Conservation (phyloP, 2,329 filamentous ascomycete genomes). For the Calonectria pseudoreteaudii region DNA sequence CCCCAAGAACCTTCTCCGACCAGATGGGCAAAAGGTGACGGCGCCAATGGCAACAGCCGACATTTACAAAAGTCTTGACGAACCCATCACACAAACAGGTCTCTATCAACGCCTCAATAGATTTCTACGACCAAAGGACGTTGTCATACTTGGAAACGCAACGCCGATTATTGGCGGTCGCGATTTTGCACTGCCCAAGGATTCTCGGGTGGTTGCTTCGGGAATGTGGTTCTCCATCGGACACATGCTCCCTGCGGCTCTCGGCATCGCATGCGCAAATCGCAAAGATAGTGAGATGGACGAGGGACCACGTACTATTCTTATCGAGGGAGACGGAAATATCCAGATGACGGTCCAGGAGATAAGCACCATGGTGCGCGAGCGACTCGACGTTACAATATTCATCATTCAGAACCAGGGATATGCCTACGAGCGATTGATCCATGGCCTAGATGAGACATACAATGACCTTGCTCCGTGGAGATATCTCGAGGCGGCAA, state of each 20-base stretch:
- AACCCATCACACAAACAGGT: neutral
- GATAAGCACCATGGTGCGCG: neutral
- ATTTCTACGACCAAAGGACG: neutral
- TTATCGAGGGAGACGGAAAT: neutral
- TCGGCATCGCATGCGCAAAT: neutral
- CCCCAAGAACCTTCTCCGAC: neutral
- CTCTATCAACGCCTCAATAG: neutral
- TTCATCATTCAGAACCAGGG: neutral
- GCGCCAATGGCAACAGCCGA: no score
- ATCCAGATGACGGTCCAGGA: neutral
- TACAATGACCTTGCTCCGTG: neutral
- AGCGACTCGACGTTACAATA: neutral
- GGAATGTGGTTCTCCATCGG: constrained; percentile 1
- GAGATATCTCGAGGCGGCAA: neutral
- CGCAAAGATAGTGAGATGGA: neutral
- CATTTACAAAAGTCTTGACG: neutral
- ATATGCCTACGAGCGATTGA: neutral
- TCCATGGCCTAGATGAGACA: neutral
- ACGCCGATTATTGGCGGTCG: neutral
- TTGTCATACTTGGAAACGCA: neutral
- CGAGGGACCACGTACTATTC: neutral
- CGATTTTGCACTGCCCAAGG: neutral
- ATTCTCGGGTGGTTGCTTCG: neutral
- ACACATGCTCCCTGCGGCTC: neutral
- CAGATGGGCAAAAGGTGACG: neutral